Percentiles rank a stretch among this genome's conserved stretches.
These are phyloP conservation scores for Lepidium africanum DNA, from an alignment of 345 rosid genomes.

Conservation along the genomic window DNA sequence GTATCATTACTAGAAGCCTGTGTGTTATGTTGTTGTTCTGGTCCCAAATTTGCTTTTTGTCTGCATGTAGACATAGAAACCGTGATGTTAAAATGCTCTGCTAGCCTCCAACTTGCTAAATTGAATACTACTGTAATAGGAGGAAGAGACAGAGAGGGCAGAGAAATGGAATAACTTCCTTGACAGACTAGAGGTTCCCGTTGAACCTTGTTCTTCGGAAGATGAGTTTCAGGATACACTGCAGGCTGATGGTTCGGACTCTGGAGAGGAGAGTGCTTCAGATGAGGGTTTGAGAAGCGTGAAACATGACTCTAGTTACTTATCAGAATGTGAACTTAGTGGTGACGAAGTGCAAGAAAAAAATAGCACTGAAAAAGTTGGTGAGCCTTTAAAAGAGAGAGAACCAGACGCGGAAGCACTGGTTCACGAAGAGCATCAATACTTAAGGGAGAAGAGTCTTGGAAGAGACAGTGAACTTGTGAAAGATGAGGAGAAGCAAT, in stretches of 20 bases:
- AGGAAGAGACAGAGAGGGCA: conserved; percentile 85
- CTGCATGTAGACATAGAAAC: background rate
- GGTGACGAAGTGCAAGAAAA: conserved; percentile 23
- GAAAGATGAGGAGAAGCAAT: no score
- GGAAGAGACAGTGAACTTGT: background rate
- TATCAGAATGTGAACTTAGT: conserved; percentile 18
- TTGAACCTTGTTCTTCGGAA: conserved; percentile 18
- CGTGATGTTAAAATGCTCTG: background rate
- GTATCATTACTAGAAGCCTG: background rate
- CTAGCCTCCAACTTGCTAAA: background rate
- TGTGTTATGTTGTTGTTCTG: background rate
- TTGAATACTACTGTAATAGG: conserved; percentile 31
- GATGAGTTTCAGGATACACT: conserved; percentile 34
- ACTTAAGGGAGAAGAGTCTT: conserved; percentile 23
- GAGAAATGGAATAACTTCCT: conserved; percentile 68
- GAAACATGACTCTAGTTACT: conserved; percentile 27
- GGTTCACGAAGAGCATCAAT: conserved; percentile 8
- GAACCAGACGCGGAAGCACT: conserved; percentile 28
- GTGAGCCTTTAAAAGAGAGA: conserved; percentile 22
- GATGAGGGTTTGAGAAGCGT: conserved; percentile 22
- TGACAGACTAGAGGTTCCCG: conserved; percentile 34
- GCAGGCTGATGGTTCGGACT: conserved; percentile 22
- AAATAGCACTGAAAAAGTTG: conserved; percentile 21
- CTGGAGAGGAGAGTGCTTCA: conserved; percentile 16
- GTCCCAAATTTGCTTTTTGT: background rate